Evolutionary conservation across 345 rosid species (phyloP), one percentile per base, ranked within the genome.

Genomic region (Cochlearia excelsa): DNA sequence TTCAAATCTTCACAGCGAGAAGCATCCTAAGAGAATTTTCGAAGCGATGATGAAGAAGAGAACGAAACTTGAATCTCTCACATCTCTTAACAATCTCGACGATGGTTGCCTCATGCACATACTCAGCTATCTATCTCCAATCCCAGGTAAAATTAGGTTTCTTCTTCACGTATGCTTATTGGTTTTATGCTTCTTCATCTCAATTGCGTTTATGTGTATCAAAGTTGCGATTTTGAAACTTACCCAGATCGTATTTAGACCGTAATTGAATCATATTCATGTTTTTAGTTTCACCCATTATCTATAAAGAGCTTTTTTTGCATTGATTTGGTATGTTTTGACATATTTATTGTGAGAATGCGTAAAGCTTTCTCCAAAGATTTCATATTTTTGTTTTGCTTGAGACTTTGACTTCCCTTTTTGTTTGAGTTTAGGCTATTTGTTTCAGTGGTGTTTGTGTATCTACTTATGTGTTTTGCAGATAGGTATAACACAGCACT

Each of bases 401-500:
- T 59, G 51, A 38, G 55, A 42, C 30, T 61, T 39, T 16, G 26
- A 4, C 26, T 54, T 61, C 3, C n/a, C 5, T 30, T 16, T 16
- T 16, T 46, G 40, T 38, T 39, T 51, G 70, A 51, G 1, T 57
- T 57, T 2, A 30, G 41, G 53, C 52, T n/a, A 58, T 38, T 53
- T 2, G 33, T 65, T 53, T 65, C 70, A 59, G 75, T 61, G 30
- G 34, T 57, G 16, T 65, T 74, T 80, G 77, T 76, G 67, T 74
- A 65, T 64, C 74, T 73, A 16, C 63, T 74, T 68, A 60, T 84
- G 87, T 80, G 87, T 74, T 16, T 79, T 88, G 95, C 97, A 92
- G 98, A 92, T 92, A 84, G 97, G 84, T 85, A 92, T 86, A 92
- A 88, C 85, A 80, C 95, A 63, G 95, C 99, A 80, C 95, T 89